Evolutionary conservation across 768 basidiomycete species (phyloP).

Genomic region (Suillus tomentosus): DNA sequence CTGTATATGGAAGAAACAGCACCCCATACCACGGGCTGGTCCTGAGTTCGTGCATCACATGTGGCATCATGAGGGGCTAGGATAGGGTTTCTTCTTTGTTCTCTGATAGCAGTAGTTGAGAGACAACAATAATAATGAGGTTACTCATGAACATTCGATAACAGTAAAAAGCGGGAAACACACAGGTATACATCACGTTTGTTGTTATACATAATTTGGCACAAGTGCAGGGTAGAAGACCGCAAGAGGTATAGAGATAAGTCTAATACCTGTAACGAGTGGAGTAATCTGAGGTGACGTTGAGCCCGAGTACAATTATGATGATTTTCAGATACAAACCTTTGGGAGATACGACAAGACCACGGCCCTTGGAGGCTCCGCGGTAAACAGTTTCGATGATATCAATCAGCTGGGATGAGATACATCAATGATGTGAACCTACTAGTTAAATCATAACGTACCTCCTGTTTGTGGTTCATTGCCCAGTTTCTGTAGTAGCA

Average conservation of each 20-base stretch:
- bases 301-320: conserved; percentile 13
- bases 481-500: conserved; percentile 82
- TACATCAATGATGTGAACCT: background rate
- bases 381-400: conserved; percentile 98
- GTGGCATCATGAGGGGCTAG: background rate
- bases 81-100: background rate
- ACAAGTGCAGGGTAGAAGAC: background rate
- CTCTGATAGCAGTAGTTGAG: background rate
- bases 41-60: background rate
- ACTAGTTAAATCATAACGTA: conserved; percentile 32
- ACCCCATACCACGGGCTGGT: background rate
- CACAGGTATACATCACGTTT: background rate
- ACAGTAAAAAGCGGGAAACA: background rate
- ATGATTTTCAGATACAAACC: conserved; percentile 47
- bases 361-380: conserved; percentile 95
- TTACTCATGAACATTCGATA: background rate
- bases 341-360: conserved; percentile 96
- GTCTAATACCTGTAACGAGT: conserved; percentile 75
- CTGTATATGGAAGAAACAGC: background rate
- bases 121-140: background rate
- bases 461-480: conserved; percentile 98
- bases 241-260: background rate
- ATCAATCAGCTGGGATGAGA: conserved; percentile 75
- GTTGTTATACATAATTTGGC: background rate
- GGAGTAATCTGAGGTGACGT: conserved; percentile 62